Conservation (phyloP, 1,139 yeast species). For the Nematodospora anomalae region DNA sequence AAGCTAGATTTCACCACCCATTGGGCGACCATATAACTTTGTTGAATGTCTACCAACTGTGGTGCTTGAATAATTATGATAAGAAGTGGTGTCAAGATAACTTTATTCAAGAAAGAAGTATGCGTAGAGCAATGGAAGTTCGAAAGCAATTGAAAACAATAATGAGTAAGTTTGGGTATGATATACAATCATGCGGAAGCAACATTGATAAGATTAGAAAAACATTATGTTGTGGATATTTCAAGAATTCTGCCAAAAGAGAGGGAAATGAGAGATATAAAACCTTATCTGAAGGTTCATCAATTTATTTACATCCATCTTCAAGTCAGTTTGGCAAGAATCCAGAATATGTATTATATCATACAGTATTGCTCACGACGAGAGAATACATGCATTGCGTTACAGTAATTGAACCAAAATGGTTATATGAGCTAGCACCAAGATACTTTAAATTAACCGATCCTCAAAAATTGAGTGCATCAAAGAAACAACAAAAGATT, state of each 20-base stretch:
- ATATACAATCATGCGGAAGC: conserved; percentile 59
- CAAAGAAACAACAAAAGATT: conserved; percentile 48
- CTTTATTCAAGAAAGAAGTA: conserved; percentile 76
- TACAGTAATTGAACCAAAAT: conserved; percentile 75
- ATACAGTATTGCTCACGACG: conserved; percentile 76
- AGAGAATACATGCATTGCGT: conserved; percentile 92
- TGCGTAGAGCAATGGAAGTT: conserved; percentile 78
- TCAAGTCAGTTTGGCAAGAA: conserved; percentile 73
- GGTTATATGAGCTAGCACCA: conserved; percentile 88
- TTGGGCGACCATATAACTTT: conserved; percentile 87
- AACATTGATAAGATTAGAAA: conserved; percentile 63
- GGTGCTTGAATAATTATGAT: conserved; percentile 65
- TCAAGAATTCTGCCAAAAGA: conserved; percentile 79
- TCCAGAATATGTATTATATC: conserved; percentile 81
- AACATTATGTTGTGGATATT: conserved; percentile 84
- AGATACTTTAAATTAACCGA: conserved; percentile 72
- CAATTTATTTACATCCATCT: conserved; percentile 87
- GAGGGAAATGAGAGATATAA: conserved; percentile 65
- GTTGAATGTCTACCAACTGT: conserved; percentile 74
- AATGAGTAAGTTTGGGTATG: conserved; percentile 55
- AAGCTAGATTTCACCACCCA: conserved; percentile 71
- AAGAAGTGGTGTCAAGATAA: conserved; percentile 81
- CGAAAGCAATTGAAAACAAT: conserved; percentile 67
- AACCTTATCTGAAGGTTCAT: conserved; percentile 74
- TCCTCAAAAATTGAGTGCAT: conserved; percentile 30